Base-by-base conservation (phyloP, 2,329 filamentous ascomycete genomes). In the Acrocalymma vagum region DNA sequence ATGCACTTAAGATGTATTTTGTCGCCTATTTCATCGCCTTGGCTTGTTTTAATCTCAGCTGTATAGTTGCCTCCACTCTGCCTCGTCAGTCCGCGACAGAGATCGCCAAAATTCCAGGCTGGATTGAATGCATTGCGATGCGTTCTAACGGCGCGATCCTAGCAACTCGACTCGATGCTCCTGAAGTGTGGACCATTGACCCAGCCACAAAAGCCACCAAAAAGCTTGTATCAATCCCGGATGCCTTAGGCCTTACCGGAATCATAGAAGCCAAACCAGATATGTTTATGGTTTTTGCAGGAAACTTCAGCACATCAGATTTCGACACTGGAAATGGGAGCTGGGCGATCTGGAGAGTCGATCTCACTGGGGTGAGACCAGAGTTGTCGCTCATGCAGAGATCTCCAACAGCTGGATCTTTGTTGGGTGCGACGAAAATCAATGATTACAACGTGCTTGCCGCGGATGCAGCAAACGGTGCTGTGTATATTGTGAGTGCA, bases 291-390 rank as follows among this genome's bases (percentile, higher is more conserved):
- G 50, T 53, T 11, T 47, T 54, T 10, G 53, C 51, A 13, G 53
- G 53, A 3, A 37, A 55, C 18, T 58, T 39, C 20, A 32, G 25
- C 5, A 28, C 35, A 9, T 16, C 28, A 10, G 15, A 14, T 15
- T 29, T 29, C n/a, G 10, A 32, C 6, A 43, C 42, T 17, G 45
- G 49, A 11, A 50, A 45, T 33, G 51, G 51, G 3, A 48, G 42
- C 3, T 55, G 51, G 51, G 40, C 37, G 3, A 45, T 58, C 9
- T 58, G 50, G 50, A 56, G 51, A 27, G 49, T 56, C 4, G 55
- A 58, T 24, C 51, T 58, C 22, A 50, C 47, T 5, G 40, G 36
- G 8, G 48, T 26, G 8, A 38, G 47, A 3, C 37, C 55, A 1
- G 39, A 35, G n/a, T 35, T 45, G 7, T 38, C 45, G 10, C 23